Conservation (phyloP, 192 early-diverging fungal genomes). For the Lobosporangium transversale region DNA sequence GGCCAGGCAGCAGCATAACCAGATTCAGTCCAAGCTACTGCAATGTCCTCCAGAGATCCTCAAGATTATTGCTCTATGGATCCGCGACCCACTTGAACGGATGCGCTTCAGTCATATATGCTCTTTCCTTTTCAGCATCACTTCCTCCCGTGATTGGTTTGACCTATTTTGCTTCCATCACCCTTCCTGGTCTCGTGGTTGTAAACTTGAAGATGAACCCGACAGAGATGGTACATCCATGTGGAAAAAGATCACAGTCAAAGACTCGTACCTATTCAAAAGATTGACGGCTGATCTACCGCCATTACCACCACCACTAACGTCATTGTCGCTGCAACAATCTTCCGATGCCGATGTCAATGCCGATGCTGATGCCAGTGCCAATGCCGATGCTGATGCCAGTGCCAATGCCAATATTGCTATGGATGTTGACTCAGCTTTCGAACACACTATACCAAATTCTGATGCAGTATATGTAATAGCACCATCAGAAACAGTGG, state of each 20-base stretch:
- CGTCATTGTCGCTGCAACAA: too few species aligned
- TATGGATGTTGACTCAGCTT: not conserved
- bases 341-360: too few species aligned
- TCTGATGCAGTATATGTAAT: too few species aligned
- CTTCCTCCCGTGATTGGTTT: slow-evolving; percentile 6
- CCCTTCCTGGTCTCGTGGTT: not conserved
- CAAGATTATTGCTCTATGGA: not conserved
- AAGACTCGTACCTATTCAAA: not conserved
- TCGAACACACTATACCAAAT: not conserved
- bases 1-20: not conserved
- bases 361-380: too few species aligned
- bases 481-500: not conserved
- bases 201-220: not conserved
- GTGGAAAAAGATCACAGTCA: slow-evolving; percentile 10
- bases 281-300: not conserved
- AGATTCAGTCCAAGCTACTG: not conserved
- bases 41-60: slow-evolving; percentile 3
- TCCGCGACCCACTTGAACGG: not conserved
- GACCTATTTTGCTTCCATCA: not conserved
- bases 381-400: not conserved
- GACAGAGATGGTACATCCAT: not conserved
- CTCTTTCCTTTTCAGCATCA: not conserved
- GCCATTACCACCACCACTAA: not conserved
- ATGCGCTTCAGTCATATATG: not conserved
- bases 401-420: not conserved